Conservation (phyloP, 768 basidiomycete species). For the Phaeotremella fagi region DNA sequence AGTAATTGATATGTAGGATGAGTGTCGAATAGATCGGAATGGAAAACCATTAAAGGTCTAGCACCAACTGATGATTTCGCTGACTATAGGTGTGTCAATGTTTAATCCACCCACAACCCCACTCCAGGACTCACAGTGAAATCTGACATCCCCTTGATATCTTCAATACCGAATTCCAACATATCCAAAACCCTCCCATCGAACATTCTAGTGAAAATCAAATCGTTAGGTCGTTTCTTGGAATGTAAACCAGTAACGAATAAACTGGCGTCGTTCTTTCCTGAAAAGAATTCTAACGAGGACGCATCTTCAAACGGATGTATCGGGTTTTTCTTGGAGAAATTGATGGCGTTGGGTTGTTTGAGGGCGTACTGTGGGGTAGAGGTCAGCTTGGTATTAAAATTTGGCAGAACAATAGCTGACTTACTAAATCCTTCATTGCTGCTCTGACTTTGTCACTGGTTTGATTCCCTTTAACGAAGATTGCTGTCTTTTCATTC, state of each 20-base stretch:
- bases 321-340: slow-evolving; percentile 86
- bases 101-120: not conserved
- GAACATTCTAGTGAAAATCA: slow-evolving; percentile 81
- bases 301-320: slow-evolving; percentile 81
- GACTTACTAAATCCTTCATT: slow-evolving; percentile 84
- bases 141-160: slow-evolving; percentile 68
- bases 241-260: slow-evolving; percentile 86
- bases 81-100: slow-evolving; percentile 55
- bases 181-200: slow-evolving; percentile 84
- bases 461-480: slow-evolving; percentile 81
- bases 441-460: slow-evolving; percentile 72
- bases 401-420: not conserved
- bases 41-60: slow-evolving; percentile 90
- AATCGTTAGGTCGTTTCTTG: slow-evolving; percentile 86
- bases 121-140: slow-evolving; percentile 66
- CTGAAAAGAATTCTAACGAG: slow-evolving; percentile 85
- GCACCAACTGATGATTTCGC: slow-evolving; percentile 83
- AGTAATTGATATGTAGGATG: slow-evolving; percentile 88
- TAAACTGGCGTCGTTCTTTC: slow-evolving; percentile 89
- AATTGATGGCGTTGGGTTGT: slow-evolving; percentile 81
- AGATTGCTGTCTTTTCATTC: slow-evolving; percentile 74
- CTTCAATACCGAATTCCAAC: slow-evolving; percentile 87
- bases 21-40: slow-evolving; percentile 88
- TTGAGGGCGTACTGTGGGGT: slow-evolving; percentile 78
- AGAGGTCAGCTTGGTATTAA: not conserved